These are phyloP conservation scores for Physcomitrellopsis africana DNA, from an alignment of 225 moss, liverwort and hornwort species.

Conservation along the genomic window DNA sequence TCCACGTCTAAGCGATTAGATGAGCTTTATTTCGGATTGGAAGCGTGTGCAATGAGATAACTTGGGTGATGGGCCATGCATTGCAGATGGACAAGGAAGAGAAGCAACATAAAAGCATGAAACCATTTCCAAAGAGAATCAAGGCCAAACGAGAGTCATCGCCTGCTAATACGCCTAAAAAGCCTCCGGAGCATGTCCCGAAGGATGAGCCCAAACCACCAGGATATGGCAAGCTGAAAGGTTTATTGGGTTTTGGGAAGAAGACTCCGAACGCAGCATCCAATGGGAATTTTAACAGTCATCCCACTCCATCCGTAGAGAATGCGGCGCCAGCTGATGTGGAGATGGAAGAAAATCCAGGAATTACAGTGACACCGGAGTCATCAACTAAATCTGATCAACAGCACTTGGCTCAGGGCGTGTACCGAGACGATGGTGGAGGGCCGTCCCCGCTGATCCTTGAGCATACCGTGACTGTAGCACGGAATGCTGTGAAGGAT, in stretches of 20 bases:
- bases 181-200: not conserved
- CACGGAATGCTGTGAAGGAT: slow-evolving; percentile 27
- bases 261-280: not conserved
- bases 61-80: not conserved
- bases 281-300: not conserved
- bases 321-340: not conserved
- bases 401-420: slow-evolving; percentile 18
- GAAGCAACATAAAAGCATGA: slow-evolving; percentile 1
- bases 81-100: slow-evolving; percentile 22
- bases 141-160: slow-evolving; percentile 12
- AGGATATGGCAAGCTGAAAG: not conserved
- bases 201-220: slow-evolving; percentile 8
- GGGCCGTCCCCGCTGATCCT: slow-evolving; percentile 37
- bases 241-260: no score
- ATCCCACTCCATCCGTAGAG: not conserved
- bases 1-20: not conserved
- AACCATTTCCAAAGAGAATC: slow-evolving; percentile 7
- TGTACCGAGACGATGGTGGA: slow-evolving; percentile 34
- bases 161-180: not conserved
- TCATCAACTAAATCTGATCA: not conserved
- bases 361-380: no score
- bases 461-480: slow-evolving; percentile 1
- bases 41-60: slow-evolving; percentile 1
- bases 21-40: not conserved
- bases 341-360: slow-evolving; percentile 18